Evolutionary conservation across 129 eudicot genomes (phyloP), one percentile per base, ranked within the genome.

Genomic region (Silybum marianum): DNA sequence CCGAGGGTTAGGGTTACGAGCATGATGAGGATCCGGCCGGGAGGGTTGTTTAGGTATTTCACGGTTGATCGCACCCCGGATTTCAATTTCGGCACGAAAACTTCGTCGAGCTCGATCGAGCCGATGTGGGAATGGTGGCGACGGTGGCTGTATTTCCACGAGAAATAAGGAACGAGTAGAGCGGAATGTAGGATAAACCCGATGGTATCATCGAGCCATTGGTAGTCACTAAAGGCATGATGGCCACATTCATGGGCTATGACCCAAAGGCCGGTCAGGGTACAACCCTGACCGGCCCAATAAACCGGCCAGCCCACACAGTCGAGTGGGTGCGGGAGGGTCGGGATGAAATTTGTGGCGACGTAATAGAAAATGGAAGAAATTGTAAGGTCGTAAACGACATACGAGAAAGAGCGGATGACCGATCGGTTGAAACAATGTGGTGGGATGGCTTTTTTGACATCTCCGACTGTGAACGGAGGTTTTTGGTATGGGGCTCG

Each of bases 111-210:
- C 38, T 90, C 93, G 16, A 90, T 81, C 28, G 93, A 90, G 25
- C 91, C 93, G 0, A 91, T 90, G 93, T 90, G 87, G 48, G 93
- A 90, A 76, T 90, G 93, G 71, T 90, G 93, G 78, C 93, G 88
- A 0, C 93, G 89, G 65, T 90, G 93, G 72, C 93, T 90, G 71
- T 87, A 87, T 70, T 90, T 90, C 93, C 93, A 90, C 1, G 93
- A 90, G 76, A 90, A 90, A 74, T 87, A 90, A 0, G 93, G 93
- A 34, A 90, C 93, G 0, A 90, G 87, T 28, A 90, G 87, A 46
- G 66, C 65, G 0, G 93, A 90, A 23, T 90, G 93, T 12, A 90
- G 91, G 78, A 85, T 23, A 14, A 90, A 88, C 71, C 93, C 93
- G 0, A 90, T 88, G 0, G 88, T 90, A 87, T 90, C 93, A 58